Evolutionary conservation across 331 rosid species (phyloP).

Genomic region (Malus hybrid): DNA sequence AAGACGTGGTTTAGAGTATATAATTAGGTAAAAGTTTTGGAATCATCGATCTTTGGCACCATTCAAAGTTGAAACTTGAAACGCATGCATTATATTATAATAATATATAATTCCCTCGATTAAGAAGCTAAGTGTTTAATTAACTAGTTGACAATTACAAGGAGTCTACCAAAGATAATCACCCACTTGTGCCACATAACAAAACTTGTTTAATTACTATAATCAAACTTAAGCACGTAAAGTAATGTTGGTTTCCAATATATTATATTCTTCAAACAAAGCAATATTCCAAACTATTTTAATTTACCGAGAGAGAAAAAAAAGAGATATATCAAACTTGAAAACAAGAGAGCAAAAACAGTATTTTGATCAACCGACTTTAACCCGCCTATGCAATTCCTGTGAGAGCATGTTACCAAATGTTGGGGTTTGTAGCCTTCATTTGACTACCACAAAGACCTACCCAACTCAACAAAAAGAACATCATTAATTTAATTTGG

Average conservation of each 20-base stretch:
- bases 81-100: background rate
- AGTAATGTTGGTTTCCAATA: too few species aligned
- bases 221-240: too few species aligned
- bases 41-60: background rate
- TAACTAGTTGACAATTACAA: background rate
- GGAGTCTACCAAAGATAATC: background rate
- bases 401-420: constrained; percentile 21
- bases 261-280: too few species aligned
- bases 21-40: background rate
- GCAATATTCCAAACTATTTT: too few species aligned
- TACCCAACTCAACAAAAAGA: constrained; percentile 1
- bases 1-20: background rate
- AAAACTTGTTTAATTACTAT: too few species aligned
- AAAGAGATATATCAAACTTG: too few species aligned
- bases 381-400: too few species aligned
- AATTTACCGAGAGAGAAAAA: too few species aligned
- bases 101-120: background rate
- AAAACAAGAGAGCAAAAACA: too few species aligned
- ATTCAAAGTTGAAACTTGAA: background rate
- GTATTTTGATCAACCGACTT: too few species aligned
- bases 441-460: constrained; percentile 3
- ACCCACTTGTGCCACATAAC: background rate
- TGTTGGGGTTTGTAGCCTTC: constrained; percentile 28
- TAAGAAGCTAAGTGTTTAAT: background rate
- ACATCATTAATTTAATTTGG: background rate